Evolutionary conservation across 768 basidiomycete species (phyloP).

Genomic region (Rossbeevera mucosa): DNA sequence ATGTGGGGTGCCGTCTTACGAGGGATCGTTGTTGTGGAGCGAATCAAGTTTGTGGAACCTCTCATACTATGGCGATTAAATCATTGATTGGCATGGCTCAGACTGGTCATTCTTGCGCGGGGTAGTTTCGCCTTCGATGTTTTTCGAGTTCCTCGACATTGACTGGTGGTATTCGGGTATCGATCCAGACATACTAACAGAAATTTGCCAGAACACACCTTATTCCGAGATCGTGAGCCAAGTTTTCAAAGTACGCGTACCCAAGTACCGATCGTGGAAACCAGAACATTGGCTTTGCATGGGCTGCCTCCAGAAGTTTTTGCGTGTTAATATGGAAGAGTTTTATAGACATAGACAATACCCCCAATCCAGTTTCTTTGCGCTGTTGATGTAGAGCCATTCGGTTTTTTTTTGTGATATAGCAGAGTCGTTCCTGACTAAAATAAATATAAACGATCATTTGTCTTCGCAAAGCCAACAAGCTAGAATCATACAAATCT

Average conservation of each 20-base stretch:
- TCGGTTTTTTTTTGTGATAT: not conserved
- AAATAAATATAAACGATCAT: too few species aligned
- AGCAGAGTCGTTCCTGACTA: not conserved
- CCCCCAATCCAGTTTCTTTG: not conserved
- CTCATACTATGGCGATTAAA: too few species aligned
- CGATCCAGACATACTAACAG: not conserved
- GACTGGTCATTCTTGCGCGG: conserved; percentile 17
- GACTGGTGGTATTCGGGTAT: conserved; percentile 13
- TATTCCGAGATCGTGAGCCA: conserved; percentile 3
- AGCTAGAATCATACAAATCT: too few species aligned
- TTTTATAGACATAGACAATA: not conserved
- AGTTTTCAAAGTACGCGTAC: conserved; percentile 1
- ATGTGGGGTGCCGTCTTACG: not conserved
- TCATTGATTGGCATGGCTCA: not conserved
- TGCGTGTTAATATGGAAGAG: conserved; percentile 6
- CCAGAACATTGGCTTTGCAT: conserved; percentile 10
- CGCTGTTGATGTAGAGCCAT: too few species aligned
- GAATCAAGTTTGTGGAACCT: conserved; percentile 6
- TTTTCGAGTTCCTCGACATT: conserved; percentile 12
- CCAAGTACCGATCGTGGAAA: conserved; percentile 3
- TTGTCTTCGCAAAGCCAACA: too few species aligned
- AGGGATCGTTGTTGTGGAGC: conserved; percentile 3
- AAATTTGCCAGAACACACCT: conserved; percentile 5
- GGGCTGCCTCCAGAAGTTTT: conserved; percentile 6
- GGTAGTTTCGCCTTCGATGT: conserved; percentile 6